Conservation (phyloP, 305 asterid species). For the Fraxinus baroniana region DNA sequence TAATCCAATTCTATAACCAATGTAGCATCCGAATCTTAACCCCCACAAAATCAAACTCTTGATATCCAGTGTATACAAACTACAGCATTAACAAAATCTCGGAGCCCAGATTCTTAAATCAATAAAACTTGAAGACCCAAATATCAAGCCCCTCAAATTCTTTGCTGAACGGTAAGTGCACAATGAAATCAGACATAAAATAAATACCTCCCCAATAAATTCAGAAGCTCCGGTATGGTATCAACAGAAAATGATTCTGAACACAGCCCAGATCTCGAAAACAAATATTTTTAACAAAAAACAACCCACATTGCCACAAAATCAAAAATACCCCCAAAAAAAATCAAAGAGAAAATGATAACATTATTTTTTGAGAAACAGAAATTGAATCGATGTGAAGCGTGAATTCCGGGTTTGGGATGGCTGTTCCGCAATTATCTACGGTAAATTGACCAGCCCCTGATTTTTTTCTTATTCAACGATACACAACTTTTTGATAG, state of each 20-base stretch:
- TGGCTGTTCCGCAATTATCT: constrained; percentile 26
- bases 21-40: not conserved
- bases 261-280: constrained; percentile 36
- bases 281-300: constrained; percentile 30
- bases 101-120: constrained; percentile 2
- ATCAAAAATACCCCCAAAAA: constrained; percentile 14
- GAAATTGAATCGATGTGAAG: constrained; percentile 30
- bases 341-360: constrained; percentile 8
- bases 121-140: constrained; percentile 24
- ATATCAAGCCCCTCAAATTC: constrained; percentile 16
- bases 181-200: not conserved
- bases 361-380: constrained; percentile 8
- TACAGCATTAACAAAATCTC: not conserved
- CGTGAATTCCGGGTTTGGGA: constrained; percentile 18
- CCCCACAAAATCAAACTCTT: constrained; percentile 10
- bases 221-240: constrained; percentile 20
- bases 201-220: constrained; percentile 21
- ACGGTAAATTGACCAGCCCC: constrained; percentile 22
- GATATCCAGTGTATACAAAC: constrained; percentile 2
- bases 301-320: constrained; percentile 54
- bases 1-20: not conserved
- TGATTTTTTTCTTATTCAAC: constrained; percentile 20
- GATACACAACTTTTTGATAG: constrained; percentile 11
- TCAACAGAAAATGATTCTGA: constrained; percentile 9
- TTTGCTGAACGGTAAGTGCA: constrained; percentile 8